Conservation (phyloP, 192 early-diverging fungal genomes). For the Mortierella claussenii region DNA sequence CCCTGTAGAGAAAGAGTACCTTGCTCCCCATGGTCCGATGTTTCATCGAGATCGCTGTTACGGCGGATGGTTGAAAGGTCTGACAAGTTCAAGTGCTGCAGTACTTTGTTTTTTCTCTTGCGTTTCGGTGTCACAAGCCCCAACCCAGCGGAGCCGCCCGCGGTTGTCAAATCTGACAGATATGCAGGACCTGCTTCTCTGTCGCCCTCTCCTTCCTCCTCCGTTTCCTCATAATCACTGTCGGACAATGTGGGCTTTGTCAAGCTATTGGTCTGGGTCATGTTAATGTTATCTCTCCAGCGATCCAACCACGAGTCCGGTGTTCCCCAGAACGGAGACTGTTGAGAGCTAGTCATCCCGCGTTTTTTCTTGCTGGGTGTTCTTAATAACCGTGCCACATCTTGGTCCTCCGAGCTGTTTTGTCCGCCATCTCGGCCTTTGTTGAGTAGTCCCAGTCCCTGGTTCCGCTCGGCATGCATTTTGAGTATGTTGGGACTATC, state of each 20-base stretch:
- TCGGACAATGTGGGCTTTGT: slow-evolving; percentile 10
- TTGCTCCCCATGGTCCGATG: neutral
- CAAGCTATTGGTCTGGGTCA: slow-evolving; percentile 23
- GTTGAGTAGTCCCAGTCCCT: no score
- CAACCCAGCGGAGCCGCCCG: neutral
- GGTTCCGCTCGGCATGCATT: no score
- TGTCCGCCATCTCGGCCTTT: no score
- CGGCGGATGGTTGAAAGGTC: neutral
- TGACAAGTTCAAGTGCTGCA: neutral
- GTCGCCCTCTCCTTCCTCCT: slow-evolving; percentile 4
- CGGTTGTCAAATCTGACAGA: neutral
- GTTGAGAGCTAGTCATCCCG: neutral
- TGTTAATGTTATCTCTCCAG: slow-evolving; percentile 26
- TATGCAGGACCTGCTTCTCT: neutral
- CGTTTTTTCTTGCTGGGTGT: slow-evolving; percentile 10
- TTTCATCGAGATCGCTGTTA: neutral
- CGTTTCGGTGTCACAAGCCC: neutral
- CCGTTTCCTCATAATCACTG: neutral
- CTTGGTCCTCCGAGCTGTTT: no score
- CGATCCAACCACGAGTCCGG: slow-evolving; percentile 12
- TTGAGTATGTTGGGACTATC: no score
- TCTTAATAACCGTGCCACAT: neutral
- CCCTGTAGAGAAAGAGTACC: neutral
- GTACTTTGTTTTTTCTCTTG: neutral
- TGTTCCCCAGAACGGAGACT: neutral